Percentiles rank a stretch among this genome's conserved stretches.
Evolutionary conservation across 257 asterid species (phyloP).

Genomic region (Anisodus tanguticus): DNA sequence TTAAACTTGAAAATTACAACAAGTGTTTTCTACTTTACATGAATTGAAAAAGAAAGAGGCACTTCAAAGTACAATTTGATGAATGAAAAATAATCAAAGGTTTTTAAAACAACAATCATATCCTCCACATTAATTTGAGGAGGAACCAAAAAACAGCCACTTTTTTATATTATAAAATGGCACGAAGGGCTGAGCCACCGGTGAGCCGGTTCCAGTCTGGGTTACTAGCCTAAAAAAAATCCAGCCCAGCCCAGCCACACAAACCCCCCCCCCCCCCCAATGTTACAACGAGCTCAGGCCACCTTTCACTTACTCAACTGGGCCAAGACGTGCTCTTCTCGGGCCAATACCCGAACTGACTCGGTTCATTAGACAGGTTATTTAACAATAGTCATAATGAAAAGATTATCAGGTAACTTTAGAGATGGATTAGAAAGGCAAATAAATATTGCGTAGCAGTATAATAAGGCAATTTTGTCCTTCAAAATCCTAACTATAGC

Average conservation of each 20-base stretch:
- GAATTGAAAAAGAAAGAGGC: not conserved
- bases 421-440: not conserved
- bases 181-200: not conserved
- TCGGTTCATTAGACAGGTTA: not conserved
- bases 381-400: not conserved
- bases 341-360: not conserved
- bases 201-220: not conserved
- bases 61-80: not conserved
- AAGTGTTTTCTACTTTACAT: not conserved
- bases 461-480: conserved; percentile 4
- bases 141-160: not conserved
- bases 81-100: not conserved
- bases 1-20: not conserved
- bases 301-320: not conserved
- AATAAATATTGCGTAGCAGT: not conserved
- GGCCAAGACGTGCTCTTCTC: not conserved
- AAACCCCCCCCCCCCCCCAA: too few relatives aligned
- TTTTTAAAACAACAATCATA: not conserved
- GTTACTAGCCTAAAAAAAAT: not conserved
- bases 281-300: not conserved
- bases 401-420: not conserved
- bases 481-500: not conserved
- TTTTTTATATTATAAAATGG: not conserved
- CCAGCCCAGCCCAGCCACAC: not conserved
- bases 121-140: conserved; percentile 16